Conservation (phyloP, 345 rosid genomes). For the Iberis pinnata region DNA sequence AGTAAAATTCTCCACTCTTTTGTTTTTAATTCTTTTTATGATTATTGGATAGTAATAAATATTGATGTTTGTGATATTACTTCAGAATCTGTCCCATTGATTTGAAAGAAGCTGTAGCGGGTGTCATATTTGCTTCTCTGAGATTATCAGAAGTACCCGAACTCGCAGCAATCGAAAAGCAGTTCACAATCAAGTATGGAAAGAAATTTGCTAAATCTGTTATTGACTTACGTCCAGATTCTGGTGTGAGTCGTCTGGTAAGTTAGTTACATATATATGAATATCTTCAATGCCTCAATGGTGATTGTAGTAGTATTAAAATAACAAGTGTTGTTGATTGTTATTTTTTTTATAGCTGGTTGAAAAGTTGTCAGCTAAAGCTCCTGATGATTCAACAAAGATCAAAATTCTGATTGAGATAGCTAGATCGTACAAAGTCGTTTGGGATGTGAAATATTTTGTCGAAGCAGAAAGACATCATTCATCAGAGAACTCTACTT, state of each 20-base stretch:
- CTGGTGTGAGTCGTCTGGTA: slow-evolving; percentile 90
- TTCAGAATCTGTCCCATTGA: slow-evolving; percentile 70
- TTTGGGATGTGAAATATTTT: slow-evolving; percentile 69
- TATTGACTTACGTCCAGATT: slow-evolving; percentile 75
- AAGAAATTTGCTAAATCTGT: slow-evolving; percentile 69
- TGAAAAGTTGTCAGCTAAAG: slow-evolving; percentile 67
- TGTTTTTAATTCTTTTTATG: background rate
- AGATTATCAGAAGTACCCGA: slow-evolving; percentile 87
- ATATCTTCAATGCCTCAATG: background rate
- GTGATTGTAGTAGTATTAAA: background rate
- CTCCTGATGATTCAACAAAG: slow-evolving; percentile 85
- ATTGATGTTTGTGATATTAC: slow-evolving; percentile 8
- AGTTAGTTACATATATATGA: slow-evolving; percentile 21
- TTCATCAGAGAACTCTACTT: slow-evolving; percentile 27
- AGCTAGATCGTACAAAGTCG: slow-evolving; percentile 62
- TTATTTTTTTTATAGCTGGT: slow-evolving; percentile 42
- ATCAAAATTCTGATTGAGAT: slow-evolving; percentile 64
- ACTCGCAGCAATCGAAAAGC: slow-evolving; percentile 59
- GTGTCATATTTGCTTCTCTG: slow-evolving; percentile 74
- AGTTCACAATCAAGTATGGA: slow-evolving; percentile 73
- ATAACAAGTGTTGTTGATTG: background rate
- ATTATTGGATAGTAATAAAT: slow-evolving; percentile 6
- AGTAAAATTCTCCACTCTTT: background rate
- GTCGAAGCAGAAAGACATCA: slow-evolving; percentile 47
- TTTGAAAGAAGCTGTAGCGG: slow-evolving; percentile 71